phyloP scores from a whole-genome alignment of 2,329 filamentous ascomycete genomes.

The Penicillium sp. region DNA sequence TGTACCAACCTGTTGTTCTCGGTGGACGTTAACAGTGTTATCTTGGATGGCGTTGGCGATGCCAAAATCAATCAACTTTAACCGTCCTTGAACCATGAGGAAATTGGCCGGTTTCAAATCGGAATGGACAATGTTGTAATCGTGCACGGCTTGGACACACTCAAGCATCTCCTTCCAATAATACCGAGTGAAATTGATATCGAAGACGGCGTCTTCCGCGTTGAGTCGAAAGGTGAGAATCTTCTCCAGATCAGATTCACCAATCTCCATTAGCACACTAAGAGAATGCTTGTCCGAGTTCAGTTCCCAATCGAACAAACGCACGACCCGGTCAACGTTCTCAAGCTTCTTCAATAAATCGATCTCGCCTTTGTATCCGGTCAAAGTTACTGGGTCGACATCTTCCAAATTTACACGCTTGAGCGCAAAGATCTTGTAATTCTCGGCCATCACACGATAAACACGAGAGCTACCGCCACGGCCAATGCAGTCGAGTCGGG shows the following conservation, averaged over 20 bases:
- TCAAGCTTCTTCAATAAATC: constrained; percentile 77
- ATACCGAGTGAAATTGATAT: constrained; percentile 87
- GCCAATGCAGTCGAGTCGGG: constrained; percentile 81
- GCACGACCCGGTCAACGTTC: constrained; percentile 83
- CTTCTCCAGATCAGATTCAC: constrained; percentile 86
- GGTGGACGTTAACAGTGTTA: constrained; percentile 94
- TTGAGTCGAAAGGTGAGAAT: constrained; percentile 70
- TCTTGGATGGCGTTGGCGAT: constrained; percentile 98
- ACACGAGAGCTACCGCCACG: constrained; percentile 91
- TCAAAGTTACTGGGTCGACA: constrained; percentile 75
- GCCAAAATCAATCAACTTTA: constrained; percentile 97
- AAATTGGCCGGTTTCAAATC: constrained; percentile 98
- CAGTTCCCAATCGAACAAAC: constrained; percentile 85
- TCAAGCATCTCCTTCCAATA: constrained; percentile 99
- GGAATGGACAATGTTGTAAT: constrained; percentile 88
- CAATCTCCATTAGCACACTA: constrained; percentile 93
- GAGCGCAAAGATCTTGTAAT: constrained; percentile 88
- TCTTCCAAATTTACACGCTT: constrained; percentile 90
- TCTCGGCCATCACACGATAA: constrained; percentile 94
- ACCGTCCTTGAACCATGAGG: constrained; percentile 77
- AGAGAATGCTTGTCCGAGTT: constrained; percentile 87
- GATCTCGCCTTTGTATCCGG: constrained; percentile 91
- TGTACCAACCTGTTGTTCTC: constrained; percentile 90
- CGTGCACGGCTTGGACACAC: constrained; percentile 83
- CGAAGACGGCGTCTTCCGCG: constrained; percentile 68